Evolutionary conservation across 805 yeast species (phyloP).

Genomic region (Metschnikowia picachoensis): DNA sequence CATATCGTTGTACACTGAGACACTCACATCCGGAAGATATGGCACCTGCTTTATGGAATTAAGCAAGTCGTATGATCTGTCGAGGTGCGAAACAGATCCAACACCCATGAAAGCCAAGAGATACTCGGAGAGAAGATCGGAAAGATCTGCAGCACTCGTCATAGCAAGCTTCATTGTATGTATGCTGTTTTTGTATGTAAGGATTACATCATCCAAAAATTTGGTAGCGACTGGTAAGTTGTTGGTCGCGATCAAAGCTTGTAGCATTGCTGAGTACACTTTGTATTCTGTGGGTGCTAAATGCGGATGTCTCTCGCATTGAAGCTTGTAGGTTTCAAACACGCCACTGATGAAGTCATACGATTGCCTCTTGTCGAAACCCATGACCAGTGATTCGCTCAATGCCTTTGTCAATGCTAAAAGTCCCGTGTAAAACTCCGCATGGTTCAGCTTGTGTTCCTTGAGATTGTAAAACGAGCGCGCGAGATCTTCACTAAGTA

Average conservation of each 20-base stretch:
- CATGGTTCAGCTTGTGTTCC: slow-evolving; percentile 23
- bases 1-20: slow-evolving; percentile 28
- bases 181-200: slow-evolving; percentile 36
- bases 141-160: slow-evolving; percentile 22
- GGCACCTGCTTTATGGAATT: slow-evolving; percentile 26
- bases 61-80: slow-evolving; percentile 24
- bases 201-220: slow-evolving; percentile 52
- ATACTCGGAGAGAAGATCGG: slow-evolving; percentile 43
- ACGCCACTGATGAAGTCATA: slow-evolving; percentile 27
- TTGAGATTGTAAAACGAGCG: slow-evolving; percentile 24
- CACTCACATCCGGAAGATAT: slow-evolving; percentile 35
- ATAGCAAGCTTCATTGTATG: slow-evolving; percentile 10
- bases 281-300: slow-evolving; percentile 34
- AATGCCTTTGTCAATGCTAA: slow-evolving; percentile 30
- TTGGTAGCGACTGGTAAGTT: slow-evolving; percentile 50
- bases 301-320: background rate
- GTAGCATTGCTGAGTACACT: slow-evolving; percentile 50
- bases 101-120: slow-evolving; percentile 32
- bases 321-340: slow-evolving; percentile 34
- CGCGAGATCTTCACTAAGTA: slow-evolving; percentile 21
- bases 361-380: slow-evolving; percentile 14
- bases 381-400: slow-evolving; percentile 16
- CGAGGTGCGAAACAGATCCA: slow-evolving; percentile 15
- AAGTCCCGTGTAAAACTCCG: slow-evolving; percentile 33
- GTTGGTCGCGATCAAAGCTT: slow-evolving; percentile 49